These are phyloP conservation scores for Arabis hirsuta DNA, from an alignment of 345 rosid species.

Conservation along the genomic window DNA sequence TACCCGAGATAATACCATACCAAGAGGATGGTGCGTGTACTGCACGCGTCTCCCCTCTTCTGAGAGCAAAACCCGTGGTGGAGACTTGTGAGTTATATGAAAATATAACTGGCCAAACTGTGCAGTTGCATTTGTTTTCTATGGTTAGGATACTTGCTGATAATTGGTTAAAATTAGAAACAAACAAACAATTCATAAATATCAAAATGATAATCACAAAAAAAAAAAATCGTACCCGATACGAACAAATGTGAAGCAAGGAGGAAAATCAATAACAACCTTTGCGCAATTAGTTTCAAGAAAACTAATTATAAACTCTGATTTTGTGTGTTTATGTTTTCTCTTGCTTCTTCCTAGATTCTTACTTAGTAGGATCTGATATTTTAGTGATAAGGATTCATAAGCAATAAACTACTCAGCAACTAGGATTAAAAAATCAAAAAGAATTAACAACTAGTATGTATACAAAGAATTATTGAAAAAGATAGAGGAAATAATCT, in stretches of 20 bases:
- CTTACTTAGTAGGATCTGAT: no score
- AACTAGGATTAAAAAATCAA: no score
- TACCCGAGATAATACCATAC: slow-evolving; percentile 35
- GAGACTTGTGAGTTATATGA: slow-evolving; percentile 27
- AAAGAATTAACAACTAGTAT: no score
- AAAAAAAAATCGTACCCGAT: background rate
- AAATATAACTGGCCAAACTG: slow-evolving; percentile 38
- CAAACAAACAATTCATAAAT: background rate
- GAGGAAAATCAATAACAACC: background rate
- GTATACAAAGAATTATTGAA: no score
- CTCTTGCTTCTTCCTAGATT: no score
- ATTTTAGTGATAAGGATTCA: no score
- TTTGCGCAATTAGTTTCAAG: slow-evolving; percentile 16
- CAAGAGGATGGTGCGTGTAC: slow-evolving; percentile 35
- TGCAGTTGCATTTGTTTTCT: slow-evolving; percentile 39
- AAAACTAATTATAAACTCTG: no score
- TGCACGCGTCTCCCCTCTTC: slow-evolving; percentile 23
- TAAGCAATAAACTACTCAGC: no score
- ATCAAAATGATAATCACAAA: background rate
- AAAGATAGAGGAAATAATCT: no score
- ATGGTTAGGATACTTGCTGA: slow-evolving; percentile 23
- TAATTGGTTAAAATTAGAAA: background rate
- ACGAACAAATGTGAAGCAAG: slow-evolving; percentile 8
- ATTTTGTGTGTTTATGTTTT: no score
- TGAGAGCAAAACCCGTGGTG: slow-evolving; percentile 31